Evolutionary conservation across 148 eudicot species (phyloP), one percentile per base, ranked within the genome.

Genomic region (Talinum fruticosum): DNA sequence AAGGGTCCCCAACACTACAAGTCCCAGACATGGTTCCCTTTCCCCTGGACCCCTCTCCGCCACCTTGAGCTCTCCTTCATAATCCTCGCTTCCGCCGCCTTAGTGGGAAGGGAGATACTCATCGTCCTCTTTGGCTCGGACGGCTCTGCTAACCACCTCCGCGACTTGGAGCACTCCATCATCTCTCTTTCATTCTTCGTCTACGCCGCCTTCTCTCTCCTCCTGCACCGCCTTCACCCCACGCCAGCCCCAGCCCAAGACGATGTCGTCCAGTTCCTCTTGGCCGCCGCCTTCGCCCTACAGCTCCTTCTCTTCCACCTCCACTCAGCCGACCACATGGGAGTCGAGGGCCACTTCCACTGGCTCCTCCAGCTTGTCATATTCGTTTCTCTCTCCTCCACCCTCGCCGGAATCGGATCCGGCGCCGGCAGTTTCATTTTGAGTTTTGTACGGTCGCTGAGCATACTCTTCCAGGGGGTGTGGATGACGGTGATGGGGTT

Each of bases 301-400:
- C 84, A 90, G 69, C 79, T 91, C 35, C 85, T 94, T 35, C 44
- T 92, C 44, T 94, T 94, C 84, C 91, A 92, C 84, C 88, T 91
- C 76, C 98, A 94, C 82, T 94, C 98, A 0, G 35, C 93, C 8
- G 97, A 91, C 65, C 98, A 94, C 78, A 81, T 86, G 92, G 98
- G 98, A 1, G 86, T 94, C 1, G 98, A 94, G 66, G 98, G 98
- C 0, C 94, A 91, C 45, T 90, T 91, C 85, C 98, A 94, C 26
- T 79, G 87, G 86, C 93, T 94, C 10, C 94, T 94, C 18, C 94
- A 94, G 80, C 78, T 94, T 1, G 75, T 86, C 5, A 66, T 91
- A 0, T 76, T 83, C 30, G 69, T 80, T 1, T 86, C 92, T 1
- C 76, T 92, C 35, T 32, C 75, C 45, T 88, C 97, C 24, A 87